Percentiles rank a stretch among this genome's conserved stretches.
Conservation (phyloP, 2,329 filamentous ascomycete genomes). For the Fusarium sp. region DNA sequence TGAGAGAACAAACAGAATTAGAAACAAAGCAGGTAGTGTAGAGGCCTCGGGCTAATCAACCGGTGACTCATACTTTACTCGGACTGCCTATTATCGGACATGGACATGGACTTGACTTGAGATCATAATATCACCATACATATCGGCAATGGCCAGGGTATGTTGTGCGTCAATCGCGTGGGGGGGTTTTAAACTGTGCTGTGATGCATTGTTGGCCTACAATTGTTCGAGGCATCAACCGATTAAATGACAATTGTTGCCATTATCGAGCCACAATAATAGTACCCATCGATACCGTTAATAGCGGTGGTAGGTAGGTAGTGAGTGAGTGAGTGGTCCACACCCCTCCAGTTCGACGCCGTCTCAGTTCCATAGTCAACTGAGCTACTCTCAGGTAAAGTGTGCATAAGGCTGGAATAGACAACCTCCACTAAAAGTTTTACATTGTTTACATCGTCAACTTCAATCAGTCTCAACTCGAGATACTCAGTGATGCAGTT, state of each 20-base stretch:
- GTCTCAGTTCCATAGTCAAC: constrained; percentile 2
- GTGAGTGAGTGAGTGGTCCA: not conserved
- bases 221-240: constrained; percentile 1
- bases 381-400: constrained; percentile 5
- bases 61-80: constrained; percentile 32
- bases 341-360: constrained; percentile 34
- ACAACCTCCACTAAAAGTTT: constrained; percentile 6
- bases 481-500: not conserved
- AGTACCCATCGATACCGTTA: not conserved
- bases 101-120: not conserved
- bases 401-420: constrained; percentile 12
- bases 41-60: constrained; percentile 15
- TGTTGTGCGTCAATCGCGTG: constrained; percentile 29
- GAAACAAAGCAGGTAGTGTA: not conserved
- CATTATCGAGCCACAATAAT: constrained; percentile 11
- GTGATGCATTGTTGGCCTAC: constrained; percentile 7
- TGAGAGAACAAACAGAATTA: constrained; percentile 21
- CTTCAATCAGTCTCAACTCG: not conserved
- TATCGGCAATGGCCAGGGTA: not conserved
- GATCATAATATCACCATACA: not conserved
- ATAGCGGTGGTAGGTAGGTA: constrained; percentile 5
- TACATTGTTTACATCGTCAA: not conserved
- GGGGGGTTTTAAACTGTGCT: constrained; percentile 7
- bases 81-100: constrained; percentile 13
- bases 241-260: constrained; percentile 8